These are phyloP conservation scores for Plasmodium malariae DNA, from an alignment of 169 alveolate species.

Conservation along the genomic window DNA sequence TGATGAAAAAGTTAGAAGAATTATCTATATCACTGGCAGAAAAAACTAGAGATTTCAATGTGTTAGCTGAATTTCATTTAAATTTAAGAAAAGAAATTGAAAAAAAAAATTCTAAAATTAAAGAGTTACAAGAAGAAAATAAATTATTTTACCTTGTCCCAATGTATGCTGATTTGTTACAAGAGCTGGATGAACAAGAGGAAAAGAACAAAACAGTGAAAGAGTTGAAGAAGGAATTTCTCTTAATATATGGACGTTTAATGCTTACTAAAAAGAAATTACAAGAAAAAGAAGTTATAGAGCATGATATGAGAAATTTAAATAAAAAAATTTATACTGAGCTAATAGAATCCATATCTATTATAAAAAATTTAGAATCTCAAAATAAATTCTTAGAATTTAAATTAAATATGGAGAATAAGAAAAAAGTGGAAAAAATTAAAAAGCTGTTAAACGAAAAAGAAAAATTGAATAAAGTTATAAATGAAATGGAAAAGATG, in stretches of 20 bases:
- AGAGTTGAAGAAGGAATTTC: constrained; percentile 81
- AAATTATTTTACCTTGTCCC: constrained; percentile 79
- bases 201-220: constrained; percentile 22
- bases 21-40: constrained; percentile 80
- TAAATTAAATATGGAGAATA: constrained; percentile 62
- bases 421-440: constrained; percentile 46
- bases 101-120: constrained; percentile 46
- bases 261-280: constrained; percentile 76
- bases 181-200: constrained; percentile 40
- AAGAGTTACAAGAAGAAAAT: constrained; percentile 78
- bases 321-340: constrained; percentile 81
- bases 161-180: constrained; percentile 64
- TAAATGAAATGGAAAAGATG: constrained; percentile 43
- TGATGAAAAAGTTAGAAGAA: constrained; percentile 84
- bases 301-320: constrained; percentile 80
- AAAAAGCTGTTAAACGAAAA: constrained; percentile 31
- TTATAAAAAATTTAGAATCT: constrained; percentile 71
- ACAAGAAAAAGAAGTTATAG: constrained; percentile 84
- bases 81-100: constrained; percentile 52
- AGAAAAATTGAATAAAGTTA: constrained; percentile 9
- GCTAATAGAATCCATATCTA: constrained; percentile 80
- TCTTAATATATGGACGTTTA: constrained; percentile 81
- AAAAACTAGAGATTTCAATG: constrained; percentile 80
- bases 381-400: constrained; percentile 65
- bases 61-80: constrained; percentile 80